phyloP scores from a whole-genome alignment of 1,139 yeast genomes.

The Candida labiduridarum region DNA sequence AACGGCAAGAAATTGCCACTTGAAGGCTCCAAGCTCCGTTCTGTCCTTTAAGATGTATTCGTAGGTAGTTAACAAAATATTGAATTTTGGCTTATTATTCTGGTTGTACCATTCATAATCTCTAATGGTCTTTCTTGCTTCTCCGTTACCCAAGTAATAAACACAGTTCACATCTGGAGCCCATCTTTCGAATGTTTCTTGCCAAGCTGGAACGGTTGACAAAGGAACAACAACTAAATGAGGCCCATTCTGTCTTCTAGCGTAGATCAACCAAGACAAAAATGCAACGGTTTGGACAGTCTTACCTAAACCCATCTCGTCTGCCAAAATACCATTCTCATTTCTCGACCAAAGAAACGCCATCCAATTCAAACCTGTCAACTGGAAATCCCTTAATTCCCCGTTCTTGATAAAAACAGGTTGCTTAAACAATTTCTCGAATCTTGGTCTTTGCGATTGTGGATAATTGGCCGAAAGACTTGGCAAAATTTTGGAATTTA shows the following conservation, averaged over 20 bases:
- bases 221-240: conserved; percentile 95
- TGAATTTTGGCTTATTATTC: conserved; percentile 77
- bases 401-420: conserved; percentile 92
- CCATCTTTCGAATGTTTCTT: conserved; percentile 97
- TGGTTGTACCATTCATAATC: conserved; percentile 77
- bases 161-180: conserved; percentile 94
- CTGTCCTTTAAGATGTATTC: conserved; percentile 93
- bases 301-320: conserved; percentile 99
- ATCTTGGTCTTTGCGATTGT: conserved; percentile 71
- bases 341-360: conserved; percentile 97
- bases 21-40: conserved; percentile 73
- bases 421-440: conserved; percentile 83
- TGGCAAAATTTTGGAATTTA: conserved; percentile 84
- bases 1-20: conserved; percentile 96
- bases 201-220: conserved; percentile 98
- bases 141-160: conserved; percentile 89
- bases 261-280: conserved; percentile 89
- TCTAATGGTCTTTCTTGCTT: conserved; percentile 79
- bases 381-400: conserved; percentile 92
- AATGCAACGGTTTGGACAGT: conserved; percentile 97
- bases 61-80: conserved; percentile 86
- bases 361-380: conserved; percentile 99
- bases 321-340: conserved; percentile 97
- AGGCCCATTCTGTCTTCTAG: conserved; percentile 96
- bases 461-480: conserved; percentile 78